These are phyloP conservation scores for Dipteronia dyeriana DNA, from an alignment of 345 rosid species.

Conservation along the genomic window DNA sequence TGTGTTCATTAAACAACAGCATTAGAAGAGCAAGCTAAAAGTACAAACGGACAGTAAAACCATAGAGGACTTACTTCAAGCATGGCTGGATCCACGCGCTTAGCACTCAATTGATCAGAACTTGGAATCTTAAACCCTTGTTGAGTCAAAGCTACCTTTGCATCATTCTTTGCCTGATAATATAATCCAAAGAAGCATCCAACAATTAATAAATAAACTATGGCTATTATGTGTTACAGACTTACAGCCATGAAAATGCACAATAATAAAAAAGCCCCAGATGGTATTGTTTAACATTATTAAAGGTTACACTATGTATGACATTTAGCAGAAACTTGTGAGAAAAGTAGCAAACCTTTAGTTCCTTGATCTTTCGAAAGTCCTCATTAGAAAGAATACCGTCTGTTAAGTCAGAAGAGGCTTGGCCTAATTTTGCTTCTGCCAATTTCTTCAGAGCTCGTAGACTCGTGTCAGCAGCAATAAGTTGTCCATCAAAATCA, in stretches of 20 bases:
- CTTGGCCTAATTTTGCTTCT: conserved; percentile 43
- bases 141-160: conserved; percentile 59
- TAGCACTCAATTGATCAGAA: conserved; percentile 70
- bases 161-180: conserved; percentile 71
- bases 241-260: neutral
- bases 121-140: conserved; percentile 83
- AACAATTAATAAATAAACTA: neutral
- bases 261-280: neutral
- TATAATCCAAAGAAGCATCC: conserved; percentile 1
- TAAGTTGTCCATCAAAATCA: conserved; percentile 68
- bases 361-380: conserved; percentile 79
- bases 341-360: conserved; percentile 51
- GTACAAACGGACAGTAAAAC: conserved; percentile 10
- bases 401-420: conserved; percentile 45
- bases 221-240: neutral
- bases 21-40: neutral
- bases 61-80: conserved; percentile 71
- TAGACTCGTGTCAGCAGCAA: conserved; percentile 81
- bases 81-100: conserved; percentile 82
- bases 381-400: conserved; percentile 94
- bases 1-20: neutral
- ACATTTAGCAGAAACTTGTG: neutral
- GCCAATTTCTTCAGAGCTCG: conserved; percentile 83
- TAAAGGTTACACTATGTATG: neutral
- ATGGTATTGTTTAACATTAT: neutral